Evolutionary conservation across 1,284 basidiomycete species (phyloP).

Genomic region (Malassezia sympodialis): DNA sequence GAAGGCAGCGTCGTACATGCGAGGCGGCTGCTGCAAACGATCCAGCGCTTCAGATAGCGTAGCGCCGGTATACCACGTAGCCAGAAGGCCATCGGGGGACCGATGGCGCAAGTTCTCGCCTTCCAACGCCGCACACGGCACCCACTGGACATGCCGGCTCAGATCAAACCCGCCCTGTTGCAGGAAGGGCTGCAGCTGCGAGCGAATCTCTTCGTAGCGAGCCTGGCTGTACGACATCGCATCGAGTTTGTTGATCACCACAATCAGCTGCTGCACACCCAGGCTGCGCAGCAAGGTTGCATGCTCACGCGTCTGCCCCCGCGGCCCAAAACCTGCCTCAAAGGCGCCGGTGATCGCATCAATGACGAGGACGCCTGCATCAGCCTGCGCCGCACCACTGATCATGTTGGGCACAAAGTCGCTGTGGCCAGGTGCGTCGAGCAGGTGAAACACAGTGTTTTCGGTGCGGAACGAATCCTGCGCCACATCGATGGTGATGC

Average conservation of each 20-base stretch:
- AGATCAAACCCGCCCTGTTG: conserved; percentile 73
- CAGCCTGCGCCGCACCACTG: conserved; percentile 90
- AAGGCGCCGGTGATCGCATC: conserved; percentile 85
- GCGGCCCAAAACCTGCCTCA: conserved; percentile 84
- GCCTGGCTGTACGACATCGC: conserved; percentile 59
- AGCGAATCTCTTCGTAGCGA: conserved; percentile 76
- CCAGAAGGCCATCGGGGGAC: conserved; percentile 53
- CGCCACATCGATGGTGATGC: conserved; percentile 95
- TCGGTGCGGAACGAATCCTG: conserved; percentile 69
- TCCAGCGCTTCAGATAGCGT: conserved; percentile 72
- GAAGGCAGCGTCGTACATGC: conserved; percentile 67
- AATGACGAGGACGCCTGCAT: conserved; percentile 87
- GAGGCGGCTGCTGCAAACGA: conserved; percentile 59
- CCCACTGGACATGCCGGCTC: conserved; percentile 63
- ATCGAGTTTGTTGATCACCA: conserved; percentile 92
- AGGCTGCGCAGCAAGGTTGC: conserved; percentile 80
- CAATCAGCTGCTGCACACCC: conserved; percentile 83
- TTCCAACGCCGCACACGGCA: conserved; percentile 79
- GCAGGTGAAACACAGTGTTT: conserved; percentile 71
- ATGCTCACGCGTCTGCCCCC: conserved; percentile 95
- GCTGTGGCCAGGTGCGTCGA: conserved; percentile 91
- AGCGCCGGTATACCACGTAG: conserved; percentile 73
- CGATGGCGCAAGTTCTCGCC: conserved; percentile 62
- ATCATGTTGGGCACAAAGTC: conserved; percentile 99
- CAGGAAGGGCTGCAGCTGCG: conserved; percentile 68